Percentiles rank a stretch among this genome's conserved stretches.
Conservation (phyloP, 441 rosid species). For the Croton laevigatus region DNA sequence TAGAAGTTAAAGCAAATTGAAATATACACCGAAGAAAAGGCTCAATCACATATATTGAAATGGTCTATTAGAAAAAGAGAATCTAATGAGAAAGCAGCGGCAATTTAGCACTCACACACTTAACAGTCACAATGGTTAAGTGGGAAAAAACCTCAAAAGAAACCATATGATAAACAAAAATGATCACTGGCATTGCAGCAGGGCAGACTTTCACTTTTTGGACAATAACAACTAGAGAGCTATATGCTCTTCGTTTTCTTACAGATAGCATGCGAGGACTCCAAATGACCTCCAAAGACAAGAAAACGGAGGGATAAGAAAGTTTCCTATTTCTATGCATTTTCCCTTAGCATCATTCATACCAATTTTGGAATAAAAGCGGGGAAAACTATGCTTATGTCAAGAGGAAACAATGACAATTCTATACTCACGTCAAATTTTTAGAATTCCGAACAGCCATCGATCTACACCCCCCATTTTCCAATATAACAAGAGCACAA, state of each 20-base stretch:
- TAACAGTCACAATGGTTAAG: background rate
- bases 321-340: background rate
- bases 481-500: slow-evolving; percentile 90
- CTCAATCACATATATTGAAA: background rate
- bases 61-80: background rate
- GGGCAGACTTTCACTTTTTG: background rate
- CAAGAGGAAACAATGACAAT: background rate
- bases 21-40: background rate
- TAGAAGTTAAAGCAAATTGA: background rate
- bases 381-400: too few relatives aligned
- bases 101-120: background rate
- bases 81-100: background rate
- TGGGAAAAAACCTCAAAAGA: background rate
- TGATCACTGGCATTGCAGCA: background rate
- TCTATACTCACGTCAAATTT: slow-evolving; percentile 65
- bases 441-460: slow-evolving; percentile 83
- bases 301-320: background rate
- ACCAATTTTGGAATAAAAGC: too few relatives aligned
- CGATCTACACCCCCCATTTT: slow-evolving; percentile 88
- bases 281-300: background rate
- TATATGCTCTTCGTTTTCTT: background rate
- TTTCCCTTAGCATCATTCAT: background rate
- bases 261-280: background rate
- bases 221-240: background rate
- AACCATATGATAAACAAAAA: background rate